A percentile compares a stretch with the other conserved stretches of the same genome.
Conservation (phyloP, 495 filamentous ascomycete species). For the Aspergillus coremiiformis region DNA sequence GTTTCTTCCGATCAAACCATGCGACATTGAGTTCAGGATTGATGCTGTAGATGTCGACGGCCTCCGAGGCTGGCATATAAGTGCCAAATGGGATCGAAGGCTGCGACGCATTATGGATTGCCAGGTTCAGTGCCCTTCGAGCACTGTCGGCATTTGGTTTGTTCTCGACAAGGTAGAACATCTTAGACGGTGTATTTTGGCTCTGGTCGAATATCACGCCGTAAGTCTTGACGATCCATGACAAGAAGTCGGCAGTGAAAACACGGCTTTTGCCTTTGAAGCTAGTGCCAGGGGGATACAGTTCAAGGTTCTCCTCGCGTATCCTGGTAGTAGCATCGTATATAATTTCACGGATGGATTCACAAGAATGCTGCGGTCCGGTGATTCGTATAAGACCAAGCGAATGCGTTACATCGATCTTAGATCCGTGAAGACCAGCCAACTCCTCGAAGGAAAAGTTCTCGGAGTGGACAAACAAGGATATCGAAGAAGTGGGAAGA, state of each 20-base stretch:
- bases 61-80: conserved; percentile 27
- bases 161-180: conserved; percentile 32
- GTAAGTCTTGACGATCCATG: conserved; percentile 29
- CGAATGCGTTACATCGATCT: conserved; percentile 34
- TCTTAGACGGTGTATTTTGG: conserved; percentile 12
- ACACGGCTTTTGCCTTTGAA: conserved; percentile 7
- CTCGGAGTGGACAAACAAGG: conserved; percentile 24
- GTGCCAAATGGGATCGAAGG: conserved; percentile 28
- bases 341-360: conserved; percentile 36
- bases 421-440: conserved; percentile 32
- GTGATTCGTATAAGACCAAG: conserved; percentile 35
- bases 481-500: conserved; percentile 19
- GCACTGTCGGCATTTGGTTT: conserved; percentile 27
- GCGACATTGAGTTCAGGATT: conserved; percentile 15
- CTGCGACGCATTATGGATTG: conserved; percentile 14
- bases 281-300: conserved; percentile 11
- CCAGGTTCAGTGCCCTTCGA: conserved; percentile 31
- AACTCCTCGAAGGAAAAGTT: conserved; percentile 40
- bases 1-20: conserved; percentile 29
- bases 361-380: conserved; percentile 30
- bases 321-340: conserved; percentile 31
- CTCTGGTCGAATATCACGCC: conserved; percentile 21
- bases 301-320: conserved; percentile 20
- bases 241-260: conserved; percentile 22
- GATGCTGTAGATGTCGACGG: conserved; percentile 16